Evolutionary conservation across 495 filamentous ascomycete genomes (phyloP).

Genomic region (Penicillium waksmanii): DNA sequence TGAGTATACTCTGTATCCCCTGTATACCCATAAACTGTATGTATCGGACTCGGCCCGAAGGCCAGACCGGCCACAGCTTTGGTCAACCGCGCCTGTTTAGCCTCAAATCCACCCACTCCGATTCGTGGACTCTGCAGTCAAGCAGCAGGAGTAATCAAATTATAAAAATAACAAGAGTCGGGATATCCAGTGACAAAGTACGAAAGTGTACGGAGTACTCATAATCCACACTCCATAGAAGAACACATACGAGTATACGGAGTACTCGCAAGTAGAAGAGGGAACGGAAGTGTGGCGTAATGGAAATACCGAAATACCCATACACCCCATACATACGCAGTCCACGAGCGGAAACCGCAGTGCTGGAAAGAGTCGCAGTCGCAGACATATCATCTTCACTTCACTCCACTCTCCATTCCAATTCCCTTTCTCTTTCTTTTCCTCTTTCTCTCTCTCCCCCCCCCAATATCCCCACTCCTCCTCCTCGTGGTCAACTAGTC

Average conservation of each 20-base stretch:
- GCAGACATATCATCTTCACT: conserved; percentile 10
- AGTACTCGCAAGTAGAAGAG: no score
- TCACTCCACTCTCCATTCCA: background rate
- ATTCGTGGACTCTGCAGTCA: background rate
- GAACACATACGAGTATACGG: no score
- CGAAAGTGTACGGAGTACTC: background rate
- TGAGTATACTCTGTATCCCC: background rate
- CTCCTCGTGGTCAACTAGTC: no score
- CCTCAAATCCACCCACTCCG: conserved; percentile 2
- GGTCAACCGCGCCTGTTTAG: background rate
- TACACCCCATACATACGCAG: background rate
- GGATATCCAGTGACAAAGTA: no score
- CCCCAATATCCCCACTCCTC: background rate
- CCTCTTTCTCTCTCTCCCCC: background rate
- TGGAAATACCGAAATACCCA: background rate
- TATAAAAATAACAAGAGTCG: no score
- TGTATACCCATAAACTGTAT: background rate
- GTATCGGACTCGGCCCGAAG: conserved; percentile 4
- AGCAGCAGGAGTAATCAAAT: background rate
- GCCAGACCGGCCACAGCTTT: background rate
- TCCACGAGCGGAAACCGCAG: background rate
- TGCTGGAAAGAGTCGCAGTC: no score
- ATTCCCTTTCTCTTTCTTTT: conserved; percentile 6
- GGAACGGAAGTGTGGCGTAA: no score
- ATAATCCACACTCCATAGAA: background rate